Evolutionary conservation across 2,329 filamentous ascomycete genomes (phyloP), one percentile per base, ranked within the genome.

Genomic region (Epichloe typhina): DNA sequence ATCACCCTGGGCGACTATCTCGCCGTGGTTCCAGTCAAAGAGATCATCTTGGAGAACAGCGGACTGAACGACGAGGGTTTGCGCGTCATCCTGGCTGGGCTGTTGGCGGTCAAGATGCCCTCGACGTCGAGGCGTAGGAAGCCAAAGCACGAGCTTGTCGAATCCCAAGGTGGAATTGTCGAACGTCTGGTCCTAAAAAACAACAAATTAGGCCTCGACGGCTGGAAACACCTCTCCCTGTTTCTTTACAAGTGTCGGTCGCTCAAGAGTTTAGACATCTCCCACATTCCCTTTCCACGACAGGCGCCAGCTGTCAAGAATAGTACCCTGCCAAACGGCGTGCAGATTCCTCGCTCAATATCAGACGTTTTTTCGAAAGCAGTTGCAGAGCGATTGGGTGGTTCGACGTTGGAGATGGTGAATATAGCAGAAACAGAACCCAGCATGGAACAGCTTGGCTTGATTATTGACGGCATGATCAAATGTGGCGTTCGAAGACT

Each of bases 171-270:
- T 46, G 89, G 89, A 15, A 81, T 94, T 1, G 80, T 97, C 4
- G 89, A 96, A 69, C 86, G 88, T 54, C 70, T 98, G 6, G 85
- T 88, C 2, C 69, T 98, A 95, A 94, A 68, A 88, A 88, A 94
- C 67, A 97, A 97, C 63, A 91, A 89, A 60, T 83, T 97, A 53
- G 86, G 88, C 0, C 73, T 76, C 0, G 85, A 94, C 55, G 93
- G 91, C 15, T 98, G 93, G 93, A 89, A 84, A 60, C 82, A 97
- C 62, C 82, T 97, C 52, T 85, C 84, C 40, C 72, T 95, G 6
- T 98, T 97, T 63, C 75, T 95, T 49, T 88, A 95, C 67, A 83
- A 96, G 72, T 95, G 88, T 59, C 83, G 82, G 54, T 89, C 89
- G 1, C 73, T 98, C 51, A 90, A 89, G 64, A 84, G 79, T 5